Conservation (phyloP, 2,329 filamentous ascomycete genomes). For the Aspergillus thermomutatus region DNA sequence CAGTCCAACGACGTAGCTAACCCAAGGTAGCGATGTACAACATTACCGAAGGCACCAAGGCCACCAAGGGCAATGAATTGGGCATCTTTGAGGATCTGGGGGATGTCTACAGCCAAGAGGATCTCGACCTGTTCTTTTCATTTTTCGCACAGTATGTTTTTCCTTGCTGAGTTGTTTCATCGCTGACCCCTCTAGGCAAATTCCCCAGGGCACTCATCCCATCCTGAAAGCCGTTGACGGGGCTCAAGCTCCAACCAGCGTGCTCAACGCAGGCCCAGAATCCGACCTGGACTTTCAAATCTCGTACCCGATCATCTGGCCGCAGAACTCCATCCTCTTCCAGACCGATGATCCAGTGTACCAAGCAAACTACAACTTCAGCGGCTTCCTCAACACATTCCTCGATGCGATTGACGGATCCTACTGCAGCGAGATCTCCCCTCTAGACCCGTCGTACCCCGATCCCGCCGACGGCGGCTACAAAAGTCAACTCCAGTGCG, state of each 20-base stretch:
- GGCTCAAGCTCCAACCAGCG: constrained; percentile 30
- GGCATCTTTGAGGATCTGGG: constrained; percentile 46
- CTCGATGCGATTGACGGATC: constrained; percentile 49
- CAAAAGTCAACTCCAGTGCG: constrained; percentile 42
- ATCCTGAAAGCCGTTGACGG: constrained; percentile 40
- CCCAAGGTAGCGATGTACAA: constrained; percentile 39
- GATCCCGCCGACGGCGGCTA: constrained; percentile 38
- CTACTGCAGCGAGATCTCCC: constrained; percentile 45
- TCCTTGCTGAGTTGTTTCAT: not conserved
- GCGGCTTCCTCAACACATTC: constrained; percentile 47
- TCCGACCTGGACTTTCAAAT: constrained; percentile 47
- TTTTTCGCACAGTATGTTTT: constrained; percentile 28
- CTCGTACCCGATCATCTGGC: constrained; percentile 48
- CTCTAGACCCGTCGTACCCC: constrained; percentile 44
- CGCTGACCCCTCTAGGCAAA: constrained; percentile 21
- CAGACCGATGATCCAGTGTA: constrained; percentile 45
- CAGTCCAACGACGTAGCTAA: not conserved
- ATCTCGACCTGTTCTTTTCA: constrained; percentile 43
- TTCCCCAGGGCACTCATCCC: constrained; percentile 41
- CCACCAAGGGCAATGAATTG: constrained; percentile 42
- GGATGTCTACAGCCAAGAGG: constrained; percentile 46
- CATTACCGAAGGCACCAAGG: constrained; percentile 37
- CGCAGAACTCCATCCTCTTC: constrained; percentile 47
- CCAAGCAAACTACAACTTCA: constrained; percentile 35
- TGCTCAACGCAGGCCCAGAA: constrained; percentile 34